phyloP scores from a whole-genome alignment of 2,329 filamentous ascomycete genomes.

The Penicillium sp. region DNA sequence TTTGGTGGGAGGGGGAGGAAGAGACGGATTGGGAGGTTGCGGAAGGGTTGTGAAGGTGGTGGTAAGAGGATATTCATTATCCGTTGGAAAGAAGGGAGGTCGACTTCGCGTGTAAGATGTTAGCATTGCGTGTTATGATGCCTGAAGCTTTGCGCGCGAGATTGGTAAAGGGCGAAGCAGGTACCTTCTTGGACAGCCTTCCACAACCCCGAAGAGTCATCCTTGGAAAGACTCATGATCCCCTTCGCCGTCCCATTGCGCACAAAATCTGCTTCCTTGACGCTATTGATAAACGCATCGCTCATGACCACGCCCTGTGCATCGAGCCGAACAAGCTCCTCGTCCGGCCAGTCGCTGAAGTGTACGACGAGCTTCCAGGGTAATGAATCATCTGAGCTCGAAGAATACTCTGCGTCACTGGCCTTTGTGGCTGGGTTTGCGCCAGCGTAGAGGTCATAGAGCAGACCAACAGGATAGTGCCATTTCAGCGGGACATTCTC shows the following conservation, averaged over 20 bases:
- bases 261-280: slow-evolving; percentile 84
- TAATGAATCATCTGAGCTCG: slow-evolving; percentile 37
- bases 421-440: slow-evolving; percentile 49
- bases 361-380: slow-evolving; percentile 70
- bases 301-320: slow-evolving; percentile 60
- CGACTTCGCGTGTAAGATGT: slow-evolving; percentile 55
- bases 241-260: slow-evolving; percentile 86
- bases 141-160: neutral
- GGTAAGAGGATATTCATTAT: slow-evolving; percentile 78
- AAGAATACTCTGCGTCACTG: slow-evolving; percentile 25
- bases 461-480: slow-evolving; percentile 72
- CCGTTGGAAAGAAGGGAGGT: slow-evolving; percentile 72
- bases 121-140: neutral
- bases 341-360: slow-evolving; percentile 62
- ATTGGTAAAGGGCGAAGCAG: slow-evolving; percentile 28
- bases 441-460: slow-evolving; percentile 72
- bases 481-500: slow-evolving; percentile 72
- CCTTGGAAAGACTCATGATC: slow-evolving; percentile 86
- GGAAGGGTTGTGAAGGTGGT: slow-evolving; percentile 70
- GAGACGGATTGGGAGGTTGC: slow-evolving; percentile 83
- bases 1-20: slow-evolving; percentile 74
- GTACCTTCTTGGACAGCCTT: slow-evolving; percentile 74
- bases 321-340: slow-evolving; percentile 64
- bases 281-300: slow-evolving; percentile 71
- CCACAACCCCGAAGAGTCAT: slow-evolving; percentile 84